Conservation (phyloP, 345 rosid species). For the Arabidopsis arenosa region DNA sequence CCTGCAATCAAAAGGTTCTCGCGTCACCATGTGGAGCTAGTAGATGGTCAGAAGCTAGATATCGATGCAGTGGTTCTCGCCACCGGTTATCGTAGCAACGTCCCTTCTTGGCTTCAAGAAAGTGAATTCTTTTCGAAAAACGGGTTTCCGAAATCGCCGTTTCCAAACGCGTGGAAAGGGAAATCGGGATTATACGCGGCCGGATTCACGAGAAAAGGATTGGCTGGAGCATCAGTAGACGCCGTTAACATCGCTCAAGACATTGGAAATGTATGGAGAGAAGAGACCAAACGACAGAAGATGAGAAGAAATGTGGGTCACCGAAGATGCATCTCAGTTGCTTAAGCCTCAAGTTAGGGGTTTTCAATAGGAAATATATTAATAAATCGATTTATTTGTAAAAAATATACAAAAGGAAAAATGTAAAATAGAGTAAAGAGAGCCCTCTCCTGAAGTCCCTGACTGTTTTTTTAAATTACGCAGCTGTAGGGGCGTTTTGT, state of each 20-base stretch:
- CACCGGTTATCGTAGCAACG: constrained; percentile 79
- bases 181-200: constrained; percentile 79
- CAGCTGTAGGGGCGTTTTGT: constrained; percentile 56
- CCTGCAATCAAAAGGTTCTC: constrained; percentile 71
- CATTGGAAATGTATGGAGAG: constrained; percentile 76
- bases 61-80: constrained; percentile 74
- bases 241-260: constrained; percentile 77
- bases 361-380: not conserved
- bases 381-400: constrained; percentile 6
- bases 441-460: constrained; percentile 67
- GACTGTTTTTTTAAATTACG: constrained; percentile 38
- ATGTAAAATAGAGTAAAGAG: constrained; percentile 27
- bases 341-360: constrained; percentile 34
- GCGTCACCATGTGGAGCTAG: constrained; percentile 61
- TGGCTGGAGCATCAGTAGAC: constrained; percentile 80
- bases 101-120: constrained; percentile 83
- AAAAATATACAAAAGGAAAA: constrained; percentile 3
- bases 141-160: constrained; percentile 64
- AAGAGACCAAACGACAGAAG: constrained; percentile 69
- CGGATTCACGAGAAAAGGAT: constrained; percentile 88
- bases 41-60: constrained; percentile 57
- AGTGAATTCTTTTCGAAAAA: constrained; percentile 77
- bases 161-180: constrained; percentile 86
- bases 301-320: constrained; percentile 59
- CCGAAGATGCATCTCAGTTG: constrained; percentile 68